Base-by-base conservation (phyloP, 345 rosid genomes). In the Jatropha curcas region DNA sequence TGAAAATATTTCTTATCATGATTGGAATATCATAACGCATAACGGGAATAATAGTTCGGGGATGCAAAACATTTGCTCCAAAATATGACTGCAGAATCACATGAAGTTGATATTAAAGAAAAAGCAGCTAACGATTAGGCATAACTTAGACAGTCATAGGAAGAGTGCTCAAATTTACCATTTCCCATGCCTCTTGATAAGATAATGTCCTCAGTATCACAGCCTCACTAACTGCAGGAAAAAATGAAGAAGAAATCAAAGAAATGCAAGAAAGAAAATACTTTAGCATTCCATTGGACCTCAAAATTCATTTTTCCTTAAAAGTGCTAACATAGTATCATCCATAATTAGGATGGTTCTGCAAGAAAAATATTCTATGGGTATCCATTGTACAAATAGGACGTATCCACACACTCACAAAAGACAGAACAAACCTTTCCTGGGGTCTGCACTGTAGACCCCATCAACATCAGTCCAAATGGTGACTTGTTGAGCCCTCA, bases 141-240 rank as follows among this genome's bases (percentile, higher is more conserved):
- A 43, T 34, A 73, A 80, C 55, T 58, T 45, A 61, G 74, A 45
- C 57, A 65, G 48, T 31, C 39, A 73, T 60, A 52, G 74, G 48
- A 82, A 76, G 71, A 74, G 59, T 3, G 34, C 16, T 73, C 41
- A 77, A 60, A 71, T 57, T 87, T 83, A 96, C 98, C 99, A 96
- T 93, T 89, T 96, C 99, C 99, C 97, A 96, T 39, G 99, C 99
- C 82, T 96, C 99, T 85, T 96, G 99, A 81, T 96, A 96, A 75
- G 98, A 91, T 72, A 96, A 83, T 41, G 84, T 88, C 80, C 77
- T 82, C n/a, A 96, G 76, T 71, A 93, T 90, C 62, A 96, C 96
- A 59, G 99, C 99, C 82, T 96, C 98, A 72, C 91, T 88, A 82
- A 96, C 99, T 96, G 89, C 87, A 86, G 60, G 79, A 71, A 34